Evolutionary conservation across 2,329 filamentous ascomycete genomes (phyloP), one percentile per base, ranked within the genome.

Genomic region (Epichloe gansuensis): DNA sequence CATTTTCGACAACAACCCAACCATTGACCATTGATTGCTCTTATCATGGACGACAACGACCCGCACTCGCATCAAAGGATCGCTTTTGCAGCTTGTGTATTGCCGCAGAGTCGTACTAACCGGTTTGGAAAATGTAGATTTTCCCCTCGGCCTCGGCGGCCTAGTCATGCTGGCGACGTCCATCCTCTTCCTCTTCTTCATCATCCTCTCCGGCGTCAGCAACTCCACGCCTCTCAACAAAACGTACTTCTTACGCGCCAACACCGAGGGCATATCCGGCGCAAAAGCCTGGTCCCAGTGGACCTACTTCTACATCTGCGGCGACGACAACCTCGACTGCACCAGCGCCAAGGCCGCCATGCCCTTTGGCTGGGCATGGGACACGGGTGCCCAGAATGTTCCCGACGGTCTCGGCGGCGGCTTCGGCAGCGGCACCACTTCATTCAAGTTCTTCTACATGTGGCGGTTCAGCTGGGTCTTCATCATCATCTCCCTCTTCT

Each of bases 381-480:
- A 77, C 21, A 68, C 67, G 3, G 61, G 73, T 61, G 70, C 78
- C 23, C 43, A 59, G 2, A 68, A 69, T 42, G 74, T 69, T 0
- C 78, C 78, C 15, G 48, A 56, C 0, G 65, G 62, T 5, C 67
- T 82, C n/a, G 62, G 70, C 39, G 77, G 85, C 42, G 53, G 57
- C 9, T 75, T 82, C 59, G 80, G 72, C 54, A 70, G 71, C 54
- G 58, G 69, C 54, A 83, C 79, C 3, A 84, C 81, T 5, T 77
- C 75, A 56, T 66, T 57, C 23, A 70, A 72, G 57, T 95, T 83
- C 75, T 97, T 78, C 72, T 88, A 90, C 70, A 77, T 93, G 65
- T 94, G 89, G 72, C 82, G 91, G 42, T 95, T 96, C 73, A 86
- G 88, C 68, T 97, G 91, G 80, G 88, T 91, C 39, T 93, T 95